phyloP scores from a whole-genome alignment of 176 grass and related monocot genomes.

The Aegilops umbellulata region DNA sequence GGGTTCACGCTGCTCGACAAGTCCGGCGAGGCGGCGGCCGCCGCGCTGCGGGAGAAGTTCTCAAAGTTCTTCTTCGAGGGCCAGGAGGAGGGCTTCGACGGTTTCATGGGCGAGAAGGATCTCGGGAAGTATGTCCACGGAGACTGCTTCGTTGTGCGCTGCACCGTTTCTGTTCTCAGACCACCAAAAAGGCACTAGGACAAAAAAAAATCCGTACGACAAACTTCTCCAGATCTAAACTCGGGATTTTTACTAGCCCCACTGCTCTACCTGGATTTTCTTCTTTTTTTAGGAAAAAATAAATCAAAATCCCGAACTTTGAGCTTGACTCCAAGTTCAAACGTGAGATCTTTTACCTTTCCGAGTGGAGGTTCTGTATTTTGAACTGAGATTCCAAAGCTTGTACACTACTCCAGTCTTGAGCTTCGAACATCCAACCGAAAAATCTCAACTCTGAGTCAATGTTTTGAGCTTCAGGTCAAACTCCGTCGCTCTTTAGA shows the following conservation, averaged over 20 bases:
- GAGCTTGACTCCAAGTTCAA: not conserved
- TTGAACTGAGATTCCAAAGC: not conserved
- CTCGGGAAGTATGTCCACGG: not conserved
- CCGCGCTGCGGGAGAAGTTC: not conserved
- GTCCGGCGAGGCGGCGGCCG: not conserved
- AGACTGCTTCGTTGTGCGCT: not conserved
- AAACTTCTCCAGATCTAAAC: too few species aligned
- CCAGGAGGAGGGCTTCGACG: not conserved
- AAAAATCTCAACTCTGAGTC: rapidly evolving
- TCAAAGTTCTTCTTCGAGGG: not conserved
- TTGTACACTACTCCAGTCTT: not conserved
- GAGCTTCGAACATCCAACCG: not conserved
- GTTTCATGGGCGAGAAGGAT: not conserved
- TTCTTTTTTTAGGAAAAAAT: too few species aligned
- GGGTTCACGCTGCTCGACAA: not conserved
- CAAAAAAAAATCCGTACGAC: too few species aligned
- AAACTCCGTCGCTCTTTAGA: not conserved
- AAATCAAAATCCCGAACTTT: not conserved
- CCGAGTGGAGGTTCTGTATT: not conserved
- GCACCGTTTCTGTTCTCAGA: not conserved
- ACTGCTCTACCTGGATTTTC: too few species aligned
- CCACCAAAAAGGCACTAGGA: not conserved
- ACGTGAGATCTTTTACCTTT: not conserved
- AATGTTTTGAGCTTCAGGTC: not conserved
- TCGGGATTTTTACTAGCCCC: too few species aligned